Percentiles rank a stretch among this genome's conserved stretches.
These are phyloP conservation scores for Beauveria australis DNA, from an alignment of 2,329 filamentous ascomycete species.

Conservation along the genomic window DNA sequence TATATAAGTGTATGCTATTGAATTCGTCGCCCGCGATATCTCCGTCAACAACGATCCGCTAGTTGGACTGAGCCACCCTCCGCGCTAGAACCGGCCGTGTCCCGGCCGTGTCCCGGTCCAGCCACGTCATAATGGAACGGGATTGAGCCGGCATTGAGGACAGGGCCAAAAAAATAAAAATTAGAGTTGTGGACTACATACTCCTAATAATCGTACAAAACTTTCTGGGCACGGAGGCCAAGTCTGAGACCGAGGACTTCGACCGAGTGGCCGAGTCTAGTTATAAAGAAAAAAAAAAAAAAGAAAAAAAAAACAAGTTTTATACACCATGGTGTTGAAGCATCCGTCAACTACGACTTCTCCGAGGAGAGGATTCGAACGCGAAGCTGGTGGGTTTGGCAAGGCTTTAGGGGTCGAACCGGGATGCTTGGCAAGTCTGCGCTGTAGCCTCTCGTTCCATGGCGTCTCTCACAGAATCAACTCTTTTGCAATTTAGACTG, in stretches of 20 bases:
- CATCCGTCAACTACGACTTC: neutral
- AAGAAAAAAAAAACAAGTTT: neutral
- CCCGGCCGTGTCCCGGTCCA: neutral
- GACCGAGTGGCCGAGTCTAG: neutral
- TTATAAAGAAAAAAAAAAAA: neutral
- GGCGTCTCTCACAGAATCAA: too few species aligned
- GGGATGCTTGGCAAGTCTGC: neutral
- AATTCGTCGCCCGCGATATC: neutral
- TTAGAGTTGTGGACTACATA: neutral
- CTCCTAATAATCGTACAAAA: too few species aligned
- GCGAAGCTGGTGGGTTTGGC: neutral
- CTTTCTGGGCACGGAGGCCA: neutral
- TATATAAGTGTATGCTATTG: neutral
- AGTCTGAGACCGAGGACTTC: neutral
- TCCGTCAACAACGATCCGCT: neutral
- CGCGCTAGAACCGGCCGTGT: neutral
- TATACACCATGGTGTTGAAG: neutral
- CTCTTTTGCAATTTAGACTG: too few species aligned
- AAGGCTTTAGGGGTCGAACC: neutral
- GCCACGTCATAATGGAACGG: slow-evolving; percentile 5
- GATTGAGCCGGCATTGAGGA: slow-evolving; percentile 2
- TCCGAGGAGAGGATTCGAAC: neutral
- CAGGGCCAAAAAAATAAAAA: neutral
- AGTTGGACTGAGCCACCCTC: neutral
- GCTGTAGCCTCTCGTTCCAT: neutral